Evolutionary conservation across 2,329 filamentous ascomycete species (phyloP), one percentile per base, ranked within the genome.

Genomic region (Coniochaeta sp.): DNA sequence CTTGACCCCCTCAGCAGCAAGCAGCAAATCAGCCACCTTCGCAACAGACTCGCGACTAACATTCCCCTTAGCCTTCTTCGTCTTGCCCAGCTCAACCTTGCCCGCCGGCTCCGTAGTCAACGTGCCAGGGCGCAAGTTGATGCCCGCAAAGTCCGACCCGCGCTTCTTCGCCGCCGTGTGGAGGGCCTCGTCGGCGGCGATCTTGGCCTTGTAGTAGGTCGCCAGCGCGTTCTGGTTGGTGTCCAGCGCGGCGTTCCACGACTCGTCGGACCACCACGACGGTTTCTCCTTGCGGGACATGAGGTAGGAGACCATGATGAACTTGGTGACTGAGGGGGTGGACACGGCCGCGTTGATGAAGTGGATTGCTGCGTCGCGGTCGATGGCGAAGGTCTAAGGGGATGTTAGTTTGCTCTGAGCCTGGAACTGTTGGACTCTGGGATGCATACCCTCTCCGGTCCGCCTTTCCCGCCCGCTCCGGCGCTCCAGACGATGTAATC

Each of bases 401-500:
- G 13, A 46, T 38, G 38, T 42, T 14, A 53, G 49, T 10, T 12
- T 26, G 22, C 20, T 26, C n/a, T 6, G 28, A 9, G 16, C 12
- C 16, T 18, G n/a, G 12, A 22, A 10, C 7, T 7, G 4, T 42
- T 10, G 12, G 18, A 32, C 8, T 22, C 12, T 26, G 5, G 10
- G 31, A 30, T 7, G 50, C 38, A 48, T 32, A 61, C 62, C 56
- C 71, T 62, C 53, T 79, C 74, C 0, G 79, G 64, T 1, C 73
- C 78, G n/a, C 81, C 76, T 59, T 80, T 80, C 22, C 82, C 81
- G 31, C 77, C 82, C 1, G 81, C 82, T 81, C 83, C 85, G 16
- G 85, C 85, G 57, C 77, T 81, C 81, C 82, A 89, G 55, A 87
- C 77, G 27, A 88, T 74, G 64, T 83, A 87, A 64, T 88, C 82